These are phyloP conservation scores for Chrysosporium queenslandicum DNA, from an alignment of 2,329 filamentous ascomycete species.

Conservation along the genomic window DNA sequence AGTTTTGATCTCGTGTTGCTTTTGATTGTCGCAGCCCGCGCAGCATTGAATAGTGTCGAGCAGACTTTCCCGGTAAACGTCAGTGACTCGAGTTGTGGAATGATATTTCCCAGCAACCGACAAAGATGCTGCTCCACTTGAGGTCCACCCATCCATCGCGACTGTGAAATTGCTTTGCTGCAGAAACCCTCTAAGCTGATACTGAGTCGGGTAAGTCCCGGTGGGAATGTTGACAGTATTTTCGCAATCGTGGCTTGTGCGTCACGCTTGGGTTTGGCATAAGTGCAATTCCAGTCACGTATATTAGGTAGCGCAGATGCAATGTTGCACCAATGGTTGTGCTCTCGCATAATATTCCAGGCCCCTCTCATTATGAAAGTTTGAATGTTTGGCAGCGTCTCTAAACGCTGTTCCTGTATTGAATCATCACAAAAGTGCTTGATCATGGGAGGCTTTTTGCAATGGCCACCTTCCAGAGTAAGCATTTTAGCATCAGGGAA, in stretches of 20 bases:
- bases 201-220: slow-evolving; percentile 52
- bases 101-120: slow-evolving; percentile 49
- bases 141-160: slow-evolving; percentile 35
- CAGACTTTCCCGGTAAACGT: slow-evolving; percentile 65
- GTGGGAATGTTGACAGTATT: slow-evolving; percentile 50
- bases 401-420: slow-evolving; percentile 31
- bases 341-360: slow-evolving; percentile 62
- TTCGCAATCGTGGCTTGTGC: slow-evolving; percentile 60
- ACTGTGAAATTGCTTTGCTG: slow-evolving; percentile 50
- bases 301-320: slow-evolving; percentile 55
- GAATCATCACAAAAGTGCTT: slow-evolving; percentile 41
- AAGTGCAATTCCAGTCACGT: slow-evolving; percentile 44
- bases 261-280: slow-evolving; percentile 63
- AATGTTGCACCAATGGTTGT: slow-evolving; percentile 54
- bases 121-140: slow-evolving; percentile 57
- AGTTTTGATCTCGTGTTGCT: slow-evolving; percentile 39
- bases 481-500: slow-evolving; percentile 55
- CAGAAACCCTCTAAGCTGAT: slow-evolving; percentile 64
- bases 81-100: slow-evolving; percentile 55
- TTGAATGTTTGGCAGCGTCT: slow-evolving; percentile 47
- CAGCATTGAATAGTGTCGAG: slow-evolving; percentile 54
- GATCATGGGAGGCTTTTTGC: slow-evolving; percentile 63
- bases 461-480: slow-evolving; percentile 66
- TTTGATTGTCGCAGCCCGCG: slow-evolving; percentile 43
- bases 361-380: slow-evolving; percentile 64